A percentile compares a stretch with the other conserved stretches of the same genome.
phyloP scores from a whole-genome alignment of 1,139 yeast species.

The Chernovozyma aurita region DNA sequence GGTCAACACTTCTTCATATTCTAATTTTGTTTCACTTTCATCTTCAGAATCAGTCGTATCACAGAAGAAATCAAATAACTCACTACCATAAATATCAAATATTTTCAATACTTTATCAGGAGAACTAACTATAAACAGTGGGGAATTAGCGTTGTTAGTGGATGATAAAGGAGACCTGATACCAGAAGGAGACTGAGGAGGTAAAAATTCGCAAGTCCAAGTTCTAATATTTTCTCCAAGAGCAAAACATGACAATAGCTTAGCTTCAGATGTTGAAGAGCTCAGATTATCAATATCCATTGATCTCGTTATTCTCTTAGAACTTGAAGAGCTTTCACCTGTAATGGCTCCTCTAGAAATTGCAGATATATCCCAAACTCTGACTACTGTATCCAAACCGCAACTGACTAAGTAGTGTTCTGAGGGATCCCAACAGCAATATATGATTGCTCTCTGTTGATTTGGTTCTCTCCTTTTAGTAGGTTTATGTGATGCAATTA shows the following conservation, averaged over 20 bases:
- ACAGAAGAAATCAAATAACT: slow-evolving; percentile 41
- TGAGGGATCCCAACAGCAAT: slow-evolving; percentile 69
- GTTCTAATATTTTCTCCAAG: slow-evolving; percentile 39
- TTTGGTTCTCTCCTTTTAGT: slow-evolving; percentile 12
- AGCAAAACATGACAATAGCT: slow-evolving; percentile 33
- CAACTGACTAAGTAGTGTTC: slow-evolving; percentile 66
- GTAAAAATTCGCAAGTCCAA: slow-evolving; percentile 76
- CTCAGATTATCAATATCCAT: slow-evolving; percentile 12
- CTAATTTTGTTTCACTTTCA: no score
- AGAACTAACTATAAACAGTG: slow-evolving; percentile 67
- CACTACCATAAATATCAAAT: slow-evolving; percentile 46
- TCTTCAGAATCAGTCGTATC: slow-evolving; percentile 37
- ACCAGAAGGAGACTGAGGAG: slow-evolving; percentile 23
- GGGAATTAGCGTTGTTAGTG: slow-evolving; percentile 15
- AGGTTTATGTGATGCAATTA: slow-evolving; percentile 22
- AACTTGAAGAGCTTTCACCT: slow-evolving; percentile 1
- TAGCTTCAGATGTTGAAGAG: slow-evolving; percentile 10
- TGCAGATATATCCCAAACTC: slow-evolving; percentile 56
- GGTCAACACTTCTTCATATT: background rate
- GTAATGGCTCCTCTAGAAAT: background rate
- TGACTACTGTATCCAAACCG: slow-evolving; percentile 61
- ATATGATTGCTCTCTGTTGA: slow-evolving; percentile 54
- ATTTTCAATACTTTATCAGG: slow-evolving; percentile 71
- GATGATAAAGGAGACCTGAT: background rate
- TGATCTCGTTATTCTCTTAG: slow-evolving; percentile 20